These are phyloP conservation scores for Pyrrhoderma noxium DNA, from an alignment of 1,284 basidiomycete genomes.

Conservation along the genomic window DNA sequence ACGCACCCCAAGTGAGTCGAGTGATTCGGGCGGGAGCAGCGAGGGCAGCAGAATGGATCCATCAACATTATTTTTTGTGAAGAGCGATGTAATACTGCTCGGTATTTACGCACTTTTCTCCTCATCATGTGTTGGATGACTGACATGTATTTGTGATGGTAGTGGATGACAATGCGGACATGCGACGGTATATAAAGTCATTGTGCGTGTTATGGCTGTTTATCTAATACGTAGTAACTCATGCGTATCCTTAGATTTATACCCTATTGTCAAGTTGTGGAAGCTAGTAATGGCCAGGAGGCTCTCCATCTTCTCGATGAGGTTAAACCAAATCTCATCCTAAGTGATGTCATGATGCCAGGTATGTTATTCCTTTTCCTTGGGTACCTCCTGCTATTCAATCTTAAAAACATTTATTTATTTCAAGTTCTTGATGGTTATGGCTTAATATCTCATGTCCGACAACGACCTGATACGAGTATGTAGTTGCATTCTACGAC, in stretches of 20 bases:
- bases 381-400: neutral
- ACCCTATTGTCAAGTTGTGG: slow-evolving; percentile 32
- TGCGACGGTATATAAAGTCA: slow-evolving; percentile 22
- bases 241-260: slow-evolving; percentile 10
- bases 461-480: slow-evolving; percentile 20
- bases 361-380: slow-evolving; percentile 9
- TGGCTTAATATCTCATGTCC: slow-evolving; percentile 25
- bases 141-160: neutral
- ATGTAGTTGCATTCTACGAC: neutral
- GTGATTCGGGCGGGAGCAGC: slow-evolving; percentile 20
- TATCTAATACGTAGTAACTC: neutral
- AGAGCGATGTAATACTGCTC: slow-evolving; percentile 23
- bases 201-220: slow-evolving; percentile 12
- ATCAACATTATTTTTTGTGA: slow-evolving; percentile 22
- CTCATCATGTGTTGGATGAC: neutral
- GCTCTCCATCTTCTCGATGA: slow-evolving; percentile 27
- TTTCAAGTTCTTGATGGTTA: slow-evolving; percentile 20
- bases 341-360: slow-evolving; percentile 37
- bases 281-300: slow-evolving; percentile 32
- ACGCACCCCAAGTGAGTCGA: slow-evolving; percentile 19
- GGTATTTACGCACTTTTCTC: slow-evolving; percentile 16
- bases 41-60: slow-evolving; percentile 19
- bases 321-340: slow-evolving; percentile 25
- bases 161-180: slow-evolving; percentile 27
- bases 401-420: neutral